Base-by-base conservation (phyloP, 306 rosid species). In the Glycine latifolia region DNA sequence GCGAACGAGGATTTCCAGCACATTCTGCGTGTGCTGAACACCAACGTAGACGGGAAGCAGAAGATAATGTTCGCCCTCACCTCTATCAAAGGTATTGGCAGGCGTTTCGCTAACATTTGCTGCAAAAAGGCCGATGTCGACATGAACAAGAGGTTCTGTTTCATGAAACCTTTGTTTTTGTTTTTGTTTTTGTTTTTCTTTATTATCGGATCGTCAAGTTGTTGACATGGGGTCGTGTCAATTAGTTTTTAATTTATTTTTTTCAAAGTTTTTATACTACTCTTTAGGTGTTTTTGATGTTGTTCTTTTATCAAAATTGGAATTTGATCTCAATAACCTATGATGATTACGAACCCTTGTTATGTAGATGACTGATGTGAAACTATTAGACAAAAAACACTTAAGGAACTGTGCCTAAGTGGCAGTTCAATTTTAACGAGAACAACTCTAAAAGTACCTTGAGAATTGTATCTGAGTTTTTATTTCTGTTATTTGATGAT, bases 1-100 rank as follows among this genome's bases (percentile, higher is more conserved):
- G 87, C 87, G 2, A 84, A 79, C 67, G 87, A 84, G 61, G 87
- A 84, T 1, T 84, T 84, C 13, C 87, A 79, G 78, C 87, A 84
- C 61, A 84, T 84, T 39, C 53, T 84, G 52, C 87, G 87, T 84
- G 83, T 84, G 58, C 83, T 84, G 56, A 84, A 84, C 71, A 84
- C 87, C 0, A 84, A 79, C 71, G 87, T 84, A 2, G 87, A 84
- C 62, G 87, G 87, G 55, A 84, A 84, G 84, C 87, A 79, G 81
- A 70, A 70, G 3, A 70, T 70, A 10, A 70, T 70, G 75, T 70
- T 70, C 60, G 75, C 75, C 6, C 58, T 70, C 10, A 70, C 75
- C 60, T 70, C 75, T 10, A 70, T 70, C 75, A 70, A 70, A 43
- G 60, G 75, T 70, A 70, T 70, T 49, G 75, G 75, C 5, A 70